Base-by-base conservation (phyloP, 116 monocot genomes). In the Dioscorea cayenensis region DNA sequence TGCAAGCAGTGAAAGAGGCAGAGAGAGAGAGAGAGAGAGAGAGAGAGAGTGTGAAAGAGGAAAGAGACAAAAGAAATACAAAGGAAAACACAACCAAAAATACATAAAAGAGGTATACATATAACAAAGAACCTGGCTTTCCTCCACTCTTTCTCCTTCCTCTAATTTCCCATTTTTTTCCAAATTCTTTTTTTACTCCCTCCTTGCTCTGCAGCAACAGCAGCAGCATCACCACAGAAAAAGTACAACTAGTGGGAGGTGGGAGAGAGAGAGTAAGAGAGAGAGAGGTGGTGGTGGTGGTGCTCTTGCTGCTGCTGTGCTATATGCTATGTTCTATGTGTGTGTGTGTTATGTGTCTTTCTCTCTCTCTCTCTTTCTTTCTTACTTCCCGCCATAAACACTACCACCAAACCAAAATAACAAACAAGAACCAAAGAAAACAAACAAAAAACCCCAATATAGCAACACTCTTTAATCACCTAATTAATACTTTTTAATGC, bases 291-390 rank as follows among this genome's bases (percentile, higher is more conserved):
- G n/a, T n/a, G 19, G 55, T 18, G 55, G 43, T 18, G 55, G 55
- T 18, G 55, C 14, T 28, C 10, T 3, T 17, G 32, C 35, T 25
- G 32, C 32, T 32, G 32, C 4, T 32, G 32, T 32, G 32, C 32
- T 32, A 32, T 32, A 32, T 32, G 32, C 32, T 32, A 32, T 32
- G 32, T 32, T 2, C 32, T 32, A 32, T 32, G 32, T 32, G 32
- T 32, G 29, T 29, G 32, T 32, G 4, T 32, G 32, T 32, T 32
- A 32, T 32, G 32, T 32, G 32, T 32, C 32, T 32, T 32, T 35
- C 65, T 65, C 65, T 65, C 65, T 65, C n/a, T n/a, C n/a, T n/a
- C 65, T 65, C 65, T 65, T 2, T 65, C 65, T 65, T 32, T 65
- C 32, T 65, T 32, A 36, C 65, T 65, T 35, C 27, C 63, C 27